Conservation (phyloP, 2,329 filamentous ascomycete species). For the Fusarium torulosum region DNA sequence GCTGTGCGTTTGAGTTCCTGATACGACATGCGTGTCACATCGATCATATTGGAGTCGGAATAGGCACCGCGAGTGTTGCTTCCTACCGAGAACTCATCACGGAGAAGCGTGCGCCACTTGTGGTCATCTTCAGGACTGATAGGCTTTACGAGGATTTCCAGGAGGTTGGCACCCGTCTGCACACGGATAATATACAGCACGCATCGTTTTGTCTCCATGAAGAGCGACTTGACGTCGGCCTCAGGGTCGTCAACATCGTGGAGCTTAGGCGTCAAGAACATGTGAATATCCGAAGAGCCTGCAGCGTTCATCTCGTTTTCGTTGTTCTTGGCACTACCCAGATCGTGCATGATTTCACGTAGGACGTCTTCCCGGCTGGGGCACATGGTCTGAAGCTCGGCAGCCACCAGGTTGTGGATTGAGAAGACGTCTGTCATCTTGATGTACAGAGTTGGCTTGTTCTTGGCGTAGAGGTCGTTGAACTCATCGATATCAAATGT, state of each 20-base stretch:
- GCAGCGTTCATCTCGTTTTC: conserved; percentile 92
- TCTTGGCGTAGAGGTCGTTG: conserved; percentile 96
- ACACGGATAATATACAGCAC: conserved; percentile 98
- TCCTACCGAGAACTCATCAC: conserved; percentile 79
- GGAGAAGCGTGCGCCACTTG: conserved; percentile 84
- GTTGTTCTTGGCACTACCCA: conserved; percentile 96
- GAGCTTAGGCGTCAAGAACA: conserved; percentile 90
- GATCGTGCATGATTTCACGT: conserved; percentile 90
- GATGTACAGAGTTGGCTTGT: conserved; percentile 98
- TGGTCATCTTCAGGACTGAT: conserved; percentile 89
- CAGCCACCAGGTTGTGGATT: conserved; percentile 88
- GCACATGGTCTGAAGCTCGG: conserved; percentile 82
- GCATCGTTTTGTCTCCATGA: conserved; percentile 98
- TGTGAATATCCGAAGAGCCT: conserved; percentile 87
- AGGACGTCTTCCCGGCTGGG: conserved; percentile 86
- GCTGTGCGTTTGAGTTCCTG: conserved; percentile 92
- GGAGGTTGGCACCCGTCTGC: conserved; percentile 89
- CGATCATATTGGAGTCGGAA: conserved; percentile 87
- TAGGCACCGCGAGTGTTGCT: conserved; percentile 84
- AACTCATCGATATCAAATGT: conserved; percentile 99
- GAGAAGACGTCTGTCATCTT: conserved; percentile 98
- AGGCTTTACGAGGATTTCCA: conserved; percentile 94
- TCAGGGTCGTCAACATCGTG: conserved; percentile 94
- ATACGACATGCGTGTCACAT: conserved; percentile 91
- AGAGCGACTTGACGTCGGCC: conserved; percentile 89